Conservation (phyloP, 2,329 filamentous ascomycete species). For the Alternaria brassicicola region DNA sequence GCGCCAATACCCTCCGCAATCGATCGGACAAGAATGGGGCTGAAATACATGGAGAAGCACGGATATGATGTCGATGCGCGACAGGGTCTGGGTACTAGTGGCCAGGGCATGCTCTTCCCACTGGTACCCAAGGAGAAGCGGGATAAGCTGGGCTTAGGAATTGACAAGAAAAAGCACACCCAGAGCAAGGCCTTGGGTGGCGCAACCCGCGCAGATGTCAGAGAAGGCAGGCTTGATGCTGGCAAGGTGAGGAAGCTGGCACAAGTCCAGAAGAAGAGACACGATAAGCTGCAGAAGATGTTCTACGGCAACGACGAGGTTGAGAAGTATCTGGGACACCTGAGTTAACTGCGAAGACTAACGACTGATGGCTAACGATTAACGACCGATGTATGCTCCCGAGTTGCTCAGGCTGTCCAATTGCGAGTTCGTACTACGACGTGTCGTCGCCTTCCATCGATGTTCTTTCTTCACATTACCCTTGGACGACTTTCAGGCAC, state of each 20-base stretch:
- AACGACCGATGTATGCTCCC: rapidly evolving
- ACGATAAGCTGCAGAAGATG: constrained; percentile 69
- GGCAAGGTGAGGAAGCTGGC: constrained; percentile 70
- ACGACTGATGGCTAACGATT: background rate
- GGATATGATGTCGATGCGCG: constrained; percentile 79
- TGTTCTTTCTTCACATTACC: background rate
- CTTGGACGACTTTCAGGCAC: background rate
- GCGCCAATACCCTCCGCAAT: constrained; percentile 75
- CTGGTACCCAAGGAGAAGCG: constrained; percentile 75
- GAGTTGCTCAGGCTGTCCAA: background rate
- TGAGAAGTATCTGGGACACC: constrained; percentile 69
- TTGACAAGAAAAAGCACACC: constrained; percentile 50
- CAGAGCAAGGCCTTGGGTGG: constrained; percentile 47
- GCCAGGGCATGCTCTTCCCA: constrained; percentile 74
- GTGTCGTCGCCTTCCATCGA: background rate
- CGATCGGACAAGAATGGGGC: constrained; percentile 72
- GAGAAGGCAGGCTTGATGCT: constrained; percentile 62
- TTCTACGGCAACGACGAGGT: constrained; percentile 79
- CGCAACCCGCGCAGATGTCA: constrained; percentile 45
- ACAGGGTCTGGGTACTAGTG: constrained; percentile 71
- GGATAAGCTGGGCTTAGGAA: constrained; percentile 76
- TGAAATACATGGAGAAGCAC: constrained; percentile 68
- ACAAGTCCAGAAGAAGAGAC: constrained; percentile 65
- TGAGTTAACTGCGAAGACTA: constrained; percentile 7
- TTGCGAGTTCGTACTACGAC: background rate